Percentiles rank a stretch among this genome's conserved stretches.
Conservation (phyloP, 192 early-diverging fungal genomes). For the Gigaspora rosea region DNA sequence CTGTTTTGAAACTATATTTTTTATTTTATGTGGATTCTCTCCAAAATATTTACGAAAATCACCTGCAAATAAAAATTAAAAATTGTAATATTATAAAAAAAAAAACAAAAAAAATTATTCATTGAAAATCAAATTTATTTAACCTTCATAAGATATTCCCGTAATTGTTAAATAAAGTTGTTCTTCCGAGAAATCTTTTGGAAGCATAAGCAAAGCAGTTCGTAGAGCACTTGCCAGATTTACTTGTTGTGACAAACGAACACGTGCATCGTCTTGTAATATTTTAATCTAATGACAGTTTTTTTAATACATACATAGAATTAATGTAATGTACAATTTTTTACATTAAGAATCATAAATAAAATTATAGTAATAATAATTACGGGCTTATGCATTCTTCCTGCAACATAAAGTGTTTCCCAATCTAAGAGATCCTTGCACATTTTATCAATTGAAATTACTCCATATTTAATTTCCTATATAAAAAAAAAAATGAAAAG, state of each 20-base stretch:
- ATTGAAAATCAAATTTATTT: background rate
- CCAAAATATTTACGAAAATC: conserved; percentile 92
- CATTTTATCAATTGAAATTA: conserved; percentile 87
- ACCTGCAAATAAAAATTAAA: conserved; percentile 47
- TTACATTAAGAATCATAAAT: background rate
- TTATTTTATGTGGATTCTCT: conserved; percentile 95
- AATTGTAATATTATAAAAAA: background rate
- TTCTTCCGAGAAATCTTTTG: conserved; percentile 75
- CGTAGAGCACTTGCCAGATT: conserved; percentile 87
- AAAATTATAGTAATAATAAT: conserved; percentile 16
- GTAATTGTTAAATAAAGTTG: conserved; percentile 85
- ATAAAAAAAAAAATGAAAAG: background rate
- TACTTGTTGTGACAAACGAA: conserved; percentile 74
- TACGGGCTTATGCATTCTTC: conserved; percentile 96
- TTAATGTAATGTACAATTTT: background rate
- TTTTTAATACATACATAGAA: too few relatives aligned
- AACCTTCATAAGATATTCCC: conserved; percentile 74
- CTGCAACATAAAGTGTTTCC: conserved; percentile 94
- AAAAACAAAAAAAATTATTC: background rate
- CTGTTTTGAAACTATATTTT: conserved; percentile 90
- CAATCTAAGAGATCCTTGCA: conserved; percentile 90
- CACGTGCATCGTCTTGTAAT: conserved; percentile 72
- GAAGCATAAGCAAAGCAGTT: conserved; percentile 80
- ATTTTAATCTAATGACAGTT: conserved; percentile 62
- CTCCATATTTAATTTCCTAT: conserved; percentile 92